A percentile compares a stretch with the other conserved stretches of the same genome.
Conservation (phyloP, 1,284 basidiomycete genomes). For the Cutaneotrichosporon arboriforme region DNA sequence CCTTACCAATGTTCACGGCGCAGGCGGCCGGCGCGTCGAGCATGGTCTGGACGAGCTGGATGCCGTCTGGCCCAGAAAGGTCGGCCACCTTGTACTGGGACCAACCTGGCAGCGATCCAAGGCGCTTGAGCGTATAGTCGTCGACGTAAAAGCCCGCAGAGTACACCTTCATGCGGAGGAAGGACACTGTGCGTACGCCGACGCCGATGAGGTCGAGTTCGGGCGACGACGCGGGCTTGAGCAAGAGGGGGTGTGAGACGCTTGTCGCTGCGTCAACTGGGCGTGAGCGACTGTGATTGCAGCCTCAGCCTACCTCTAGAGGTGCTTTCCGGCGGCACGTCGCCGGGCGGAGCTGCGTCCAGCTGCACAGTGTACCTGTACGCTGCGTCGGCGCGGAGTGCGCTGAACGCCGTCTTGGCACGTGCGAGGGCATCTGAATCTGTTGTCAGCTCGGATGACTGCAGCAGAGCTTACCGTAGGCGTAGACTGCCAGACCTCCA, state of each 20-base stretch:
- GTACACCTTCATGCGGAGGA: conserved; percentile 53
- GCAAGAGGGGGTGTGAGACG: conserved; percentile 36
- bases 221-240: conserved; percentile 27
- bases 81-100: not conserved
- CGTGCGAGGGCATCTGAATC: conserved; percentile 1
- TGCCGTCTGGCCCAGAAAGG: not conserved
- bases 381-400: not conserved
- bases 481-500: conserved; percentile 4
- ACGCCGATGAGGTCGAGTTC: conserved; percentile 50
- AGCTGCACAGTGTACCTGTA: conserved; percentile 2
- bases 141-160: conserved; percentile 52
- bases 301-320: too few species aligned
- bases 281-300: not conserved
- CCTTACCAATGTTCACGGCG: conserved; percentile 47
- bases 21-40: conserved; percentile 26
- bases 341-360: conserved; percentile 2
- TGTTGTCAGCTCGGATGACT: not conserved
- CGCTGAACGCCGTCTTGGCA: not conserved
- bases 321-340: too few species aligned
- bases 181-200: conserved; percentile 54
- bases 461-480: not conserved
- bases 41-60: conserved; percentile 5
- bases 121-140: conserved; percentile 23
- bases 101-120: conserved; percentile 4
- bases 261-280: conserved; percentile 44